phyloP scores from a whole-genome alignment of 495 filamentous ascomycete genomes.

The Hypoxylon rickii region DNA sequence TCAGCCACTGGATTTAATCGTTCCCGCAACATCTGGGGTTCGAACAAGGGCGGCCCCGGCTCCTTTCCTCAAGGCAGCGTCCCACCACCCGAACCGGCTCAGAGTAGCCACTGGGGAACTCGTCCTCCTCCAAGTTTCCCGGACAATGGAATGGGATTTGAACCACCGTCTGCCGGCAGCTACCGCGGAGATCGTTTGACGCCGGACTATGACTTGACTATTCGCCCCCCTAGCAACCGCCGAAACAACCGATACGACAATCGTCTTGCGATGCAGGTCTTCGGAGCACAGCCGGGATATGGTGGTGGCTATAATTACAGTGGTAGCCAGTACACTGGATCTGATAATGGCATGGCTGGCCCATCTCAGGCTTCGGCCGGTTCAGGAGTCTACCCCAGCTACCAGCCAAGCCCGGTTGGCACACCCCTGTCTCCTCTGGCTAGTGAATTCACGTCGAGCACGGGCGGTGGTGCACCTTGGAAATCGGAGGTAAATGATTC shows the following conservation, averaged over 20 bases:
- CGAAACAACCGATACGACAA: slow-evolving; percentile 50
- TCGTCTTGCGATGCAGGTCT: slow-evolving; percentile 34
- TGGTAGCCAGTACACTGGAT: slow-evolving; percentile 47
- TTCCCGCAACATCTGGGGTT: slow-evolving; percentile 66
- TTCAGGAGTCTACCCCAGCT: slow-evolving; percentile 62
- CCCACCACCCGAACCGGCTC: slow-evolving; percentile 41
- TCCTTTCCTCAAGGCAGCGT: slow-evolving; percentile 43
- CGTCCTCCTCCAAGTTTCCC: slow-evolving; percentile 39
- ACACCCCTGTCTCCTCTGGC: slow-evolving; percentile 85
- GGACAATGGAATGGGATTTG: slow-evolving; percentile 38
- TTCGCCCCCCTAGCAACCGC: slow-evolving; percentile 41
- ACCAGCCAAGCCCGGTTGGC: slow-evolving; percentile 73
- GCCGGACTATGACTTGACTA: slow-evolving; percentile 50
- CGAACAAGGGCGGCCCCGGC: slow-evolving; percentile 41
- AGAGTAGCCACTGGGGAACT: slow-evolving; percentile 47
- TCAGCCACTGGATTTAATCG: slow-evolving; percentile 65
- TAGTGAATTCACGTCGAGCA: slow-evolving; percentile 70
- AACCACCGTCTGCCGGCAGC: slow-evolving; percentile 36
- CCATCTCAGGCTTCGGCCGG: slow-evolving; percentile 38
- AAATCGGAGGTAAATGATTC: slow-evolving; percentile 59
- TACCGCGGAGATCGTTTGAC: slow-evolving; percentile 52
- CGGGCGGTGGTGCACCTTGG: slow-evolving; percentile 42
- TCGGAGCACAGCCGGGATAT: slow-evolving; percentile 24
- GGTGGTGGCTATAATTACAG: slow-evolving; percentile 23
- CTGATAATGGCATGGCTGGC: slow-evolving; percentile 31